Evolutionary conservation across 306 rosid genomes (phyloP).

Genomic region (Rosa persica): DNA sequence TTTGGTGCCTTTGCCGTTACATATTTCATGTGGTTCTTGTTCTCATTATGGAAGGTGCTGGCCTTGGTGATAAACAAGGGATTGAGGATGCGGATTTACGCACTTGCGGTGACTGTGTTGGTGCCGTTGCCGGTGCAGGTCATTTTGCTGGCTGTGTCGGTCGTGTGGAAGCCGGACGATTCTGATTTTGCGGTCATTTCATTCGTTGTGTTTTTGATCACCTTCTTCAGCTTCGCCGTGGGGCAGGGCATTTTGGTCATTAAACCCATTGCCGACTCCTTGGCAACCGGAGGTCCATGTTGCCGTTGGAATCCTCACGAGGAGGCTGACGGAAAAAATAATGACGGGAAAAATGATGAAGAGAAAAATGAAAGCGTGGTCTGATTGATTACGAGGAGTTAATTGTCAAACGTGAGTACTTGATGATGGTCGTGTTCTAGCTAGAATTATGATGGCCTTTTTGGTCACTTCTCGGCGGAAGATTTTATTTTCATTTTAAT

Average conservation of each 20-base stretch:
- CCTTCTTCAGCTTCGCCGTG: conserved; percentile 45
- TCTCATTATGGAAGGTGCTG: conserved; percentile 60
- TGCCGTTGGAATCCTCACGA: conserved; percentile 21
- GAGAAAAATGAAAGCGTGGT: not conserved
- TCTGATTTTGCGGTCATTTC: conserved; percentile 28
- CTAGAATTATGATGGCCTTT: not conserved
- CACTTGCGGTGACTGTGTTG: conserved; percentile 34
- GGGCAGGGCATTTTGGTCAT: conserved; percentile 90
- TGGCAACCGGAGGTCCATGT: conserved; percentile 50
- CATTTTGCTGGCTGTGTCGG: conserved; percentile 33
- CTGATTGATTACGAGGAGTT: not conserved
- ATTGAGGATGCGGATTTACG: conserved; percentile 45
- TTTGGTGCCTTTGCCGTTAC: conserved; percentile 44
- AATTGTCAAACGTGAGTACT: not conserved
- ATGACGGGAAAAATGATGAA: not conserved
- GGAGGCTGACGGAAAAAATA: not conserved
- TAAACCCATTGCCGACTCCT: conserved; percentile 62
- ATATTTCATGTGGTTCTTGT: conserved; percentile 49
- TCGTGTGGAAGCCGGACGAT: conserved; percentile 44
- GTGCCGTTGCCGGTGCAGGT: conserved; percentile 56
- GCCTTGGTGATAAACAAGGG: conserved; percentile 74
- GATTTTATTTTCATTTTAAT: not conserved
- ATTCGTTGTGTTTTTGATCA: conserved; percentile 45
- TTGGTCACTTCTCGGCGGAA: not conserved
- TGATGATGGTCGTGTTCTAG: not conserved